Base-by-base conservation (phyloP, 768 basidiomycete species). In the Clavulina sp. region DNA sequence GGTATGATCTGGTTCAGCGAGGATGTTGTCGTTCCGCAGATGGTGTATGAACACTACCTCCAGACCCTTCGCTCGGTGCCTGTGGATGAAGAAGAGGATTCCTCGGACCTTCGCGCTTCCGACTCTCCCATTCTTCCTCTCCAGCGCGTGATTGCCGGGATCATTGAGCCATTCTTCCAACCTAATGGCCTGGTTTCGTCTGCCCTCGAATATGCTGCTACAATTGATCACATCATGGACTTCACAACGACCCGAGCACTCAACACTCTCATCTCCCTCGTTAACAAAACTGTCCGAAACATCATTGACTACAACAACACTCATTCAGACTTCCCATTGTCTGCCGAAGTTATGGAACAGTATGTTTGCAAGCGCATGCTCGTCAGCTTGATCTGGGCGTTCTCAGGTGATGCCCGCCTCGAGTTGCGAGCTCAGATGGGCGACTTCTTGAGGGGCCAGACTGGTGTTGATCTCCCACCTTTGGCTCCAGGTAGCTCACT, bases 1-100 rank as follows among this genome's bases (percentile, higher is more conserved):
- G 95, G 95, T 63, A 99, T 99, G 95, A 93, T 99, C 59, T 99
- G 95, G 95, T 99, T 99, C 70, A 96, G 91, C 63, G 91, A 96
- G 53, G 91, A 96, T 57, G 80, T 95, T 46, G 78, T 99, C 26
- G 82, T 87, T 57, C 80, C 91, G 4, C 68, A 73, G 0, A 96
- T 97, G 95, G 76, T 95, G 18, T 95, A 84, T 64, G 78, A 75
- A 49, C 75, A 96, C 62, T 93, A 96, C 61, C 76, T 99, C 43
- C 72, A 76, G 49, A 80, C 81, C 0, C 70, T 97, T 26, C 72
- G 80, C 0, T 69, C 78, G 1, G 70, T 81, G 1, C 77, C 89
- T 7, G 66, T 97, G 58, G 91, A 89, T 60, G 80, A 81, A 5
- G 88, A 91, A 52, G 93, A 97, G 53, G 81, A 81, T 29, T 59